Percentiles rank a stretch among this genome's conserved stretches.
phyloP scores from a whole-genome alignment of 345 rosid species.

The Turritis glabra region DNA sequence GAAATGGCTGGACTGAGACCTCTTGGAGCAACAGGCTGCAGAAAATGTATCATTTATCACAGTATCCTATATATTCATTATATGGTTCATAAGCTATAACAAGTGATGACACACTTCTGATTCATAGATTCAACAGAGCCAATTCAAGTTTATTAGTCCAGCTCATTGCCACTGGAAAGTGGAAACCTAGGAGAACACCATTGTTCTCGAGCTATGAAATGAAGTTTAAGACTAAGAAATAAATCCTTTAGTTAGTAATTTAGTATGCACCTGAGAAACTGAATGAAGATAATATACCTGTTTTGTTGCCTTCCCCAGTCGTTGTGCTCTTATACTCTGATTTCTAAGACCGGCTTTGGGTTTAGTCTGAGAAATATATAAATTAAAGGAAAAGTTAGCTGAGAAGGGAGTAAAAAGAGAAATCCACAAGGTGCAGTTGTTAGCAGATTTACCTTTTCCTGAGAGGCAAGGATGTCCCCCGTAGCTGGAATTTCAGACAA shows the following conservation, averaged over 20 bases:
- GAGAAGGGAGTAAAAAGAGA: neutral
- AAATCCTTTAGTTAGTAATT: conserved; percentile 5
- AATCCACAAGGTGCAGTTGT: neutral
- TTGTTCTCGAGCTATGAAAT: conserved; percentile 4
- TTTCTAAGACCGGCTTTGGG: conserved; percentile 55
- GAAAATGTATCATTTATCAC: neutral
- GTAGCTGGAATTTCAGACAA: conserved; percentile 47
- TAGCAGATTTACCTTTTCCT: conserved; percentile 52
- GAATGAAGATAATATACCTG: conserved; percentile 48
- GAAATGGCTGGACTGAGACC: conserved; percentile 46
- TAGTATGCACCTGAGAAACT: conserved; percentile 42
- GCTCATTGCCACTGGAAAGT: neutral
- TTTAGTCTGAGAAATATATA: conserved; percentile 41
- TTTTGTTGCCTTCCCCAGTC: conserved; percentile 49
- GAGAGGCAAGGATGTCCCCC: conserved; percentile 42
- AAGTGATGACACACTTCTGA: conserved; percentile 9
- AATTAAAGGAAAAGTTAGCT: conserved; percentile 16
- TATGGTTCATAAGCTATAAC: neutral
- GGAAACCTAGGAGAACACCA: neutral
- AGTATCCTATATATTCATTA: neutral
- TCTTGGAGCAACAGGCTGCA: conserved; percentile 39
- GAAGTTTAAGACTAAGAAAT: conserved; percentile 1
- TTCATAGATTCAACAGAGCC: neutral
- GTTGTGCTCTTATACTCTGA: conserved; percentile 46
- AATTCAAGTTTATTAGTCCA: neutral